Evolutionary conservation across 2,329 filamentous ascomycete genomes (phyloP), one percentile per base, ranked within the genome.

Genomic region (Chrysoporthe cubensis): DNA sequence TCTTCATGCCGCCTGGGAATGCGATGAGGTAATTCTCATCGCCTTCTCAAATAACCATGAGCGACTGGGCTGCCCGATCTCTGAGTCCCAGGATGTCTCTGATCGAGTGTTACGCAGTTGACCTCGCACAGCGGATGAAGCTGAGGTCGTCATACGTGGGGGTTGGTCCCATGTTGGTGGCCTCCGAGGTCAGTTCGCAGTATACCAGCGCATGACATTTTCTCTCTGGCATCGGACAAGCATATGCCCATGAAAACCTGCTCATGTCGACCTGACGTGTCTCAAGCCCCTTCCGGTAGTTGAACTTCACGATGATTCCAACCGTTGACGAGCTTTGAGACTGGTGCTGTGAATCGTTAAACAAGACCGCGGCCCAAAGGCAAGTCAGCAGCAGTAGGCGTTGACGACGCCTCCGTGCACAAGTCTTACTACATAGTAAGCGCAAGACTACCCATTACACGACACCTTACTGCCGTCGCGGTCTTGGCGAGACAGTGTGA

Each of bases 41-140:
- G 42, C 48, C 48, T 52, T 48, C 50, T 58, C 65, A 43, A 37
- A 32, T 57, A 43, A 44, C 57, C 18, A 56, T 44, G 56, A 48
- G 32, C 21, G n/a, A 37, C 18, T 48, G 18, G 26, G 13, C 44
- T 21, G 58, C 42, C 59, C 34, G 7, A 16, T 21, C 50, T 58
- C 4, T 16, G 8, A 37, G 58, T 59, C 50, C 14, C 43, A 43
- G 14, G 4, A 34, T 64, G 61, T 69, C 61, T 69, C 50, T 69
- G 67, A 67, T 69, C 67, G 58, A 67, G 67, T 69, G 43, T 48
- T 40, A 69, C 67, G 65, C 40, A 32, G 9, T 59, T 5, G 34
- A 50, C 48, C 32, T 42, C 65, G 54, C 65, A 50, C 61, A 63
- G 42, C 21, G 46, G 60, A 63, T 48, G 44, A 57, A 37, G 42